These are phyloP conservation scores for Chlamydomonas schloesseri DNA, from an alignment of 139 green algal species.

Conservation along the genomic window DNA sequence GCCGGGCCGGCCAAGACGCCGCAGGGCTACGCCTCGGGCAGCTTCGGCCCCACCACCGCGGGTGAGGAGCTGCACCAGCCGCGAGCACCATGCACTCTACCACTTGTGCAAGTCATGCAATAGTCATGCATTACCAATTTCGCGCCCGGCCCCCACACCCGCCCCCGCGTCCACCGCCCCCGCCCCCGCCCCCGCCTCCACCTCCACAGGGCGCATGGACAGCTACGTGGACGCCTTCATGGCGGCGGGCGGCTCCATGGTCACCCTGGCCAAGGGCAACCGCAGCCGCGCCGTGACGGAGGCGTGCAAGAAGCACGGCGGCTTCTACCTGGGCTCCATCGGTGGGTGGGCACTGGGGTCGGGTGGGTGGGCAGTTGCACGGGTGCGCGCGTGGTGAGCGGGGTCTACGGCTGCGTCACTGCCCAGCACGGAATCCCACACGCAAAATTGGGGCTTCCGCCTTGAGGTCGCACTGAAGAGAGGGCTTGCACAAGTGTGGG, in stretches of 20 bases:
- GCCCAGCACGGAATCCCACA: no score
- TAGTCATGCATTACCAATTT: no score
- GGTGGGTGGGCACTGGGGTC: background rate
- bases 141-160: no score
- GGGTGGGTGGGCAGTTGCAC: no score
- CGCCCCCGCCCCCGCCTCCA: background rate
- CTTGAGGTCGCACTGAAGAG: no score
- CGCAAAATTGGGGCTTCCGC: no score
- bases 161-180: background rate
- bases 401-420: no score
- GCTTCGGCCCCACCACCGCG: constrained; percentile 65
- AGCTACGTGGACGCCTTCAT: constrained; percentile 62
- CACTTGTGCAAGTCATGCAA: background rate
- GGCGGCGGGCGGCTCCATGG: constrained; percentile 58
- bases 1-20: constrained; percentile 65
- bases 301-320: constrained; percentile 67
- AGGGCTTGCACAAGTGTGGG: no score
- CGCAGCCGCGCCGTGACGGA: constrained; percentile 54
- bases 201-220: constrained; percentile 61
- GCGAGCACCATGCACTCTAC: background rate
- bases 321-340: constrained; percentile 68
- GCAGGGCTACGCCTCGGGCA: constrained; percentile 52
- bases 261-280: constrained; percentile 67
- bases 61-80: constrained; percentile 31
- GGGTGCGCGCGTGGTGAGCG: no score